These are phyloP conservation scores for Inonotus hispidus DNA, from an alignment of 1,284 basidiomycete species.

Conservation along the genomic window DNA sequence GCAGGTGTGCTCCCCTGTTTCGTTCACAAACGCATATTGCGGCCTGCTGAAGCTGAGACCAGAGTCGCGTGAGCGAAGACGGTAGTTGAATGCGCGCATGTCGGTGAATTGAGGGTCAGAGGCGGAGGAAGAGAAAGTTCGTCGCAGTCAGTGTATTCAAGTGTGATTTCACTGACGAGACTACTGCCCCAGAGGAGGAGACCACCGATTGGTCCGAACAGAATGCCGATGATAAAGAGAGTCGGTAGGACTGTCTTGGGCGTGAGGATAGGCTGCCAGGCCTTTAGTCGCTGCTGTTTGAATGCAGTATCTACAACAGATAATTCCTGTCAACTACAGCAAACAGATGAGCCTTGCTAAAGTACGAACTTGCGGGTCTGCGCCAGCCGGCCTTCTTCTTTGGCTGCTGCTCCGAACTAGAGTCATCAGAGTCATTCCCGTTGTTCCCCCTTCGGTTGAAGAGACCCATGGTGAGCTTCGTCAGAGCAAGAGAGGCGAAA, in stretches of 20 bases:
- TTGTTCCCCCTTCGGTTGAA: slow-evolving; percentile 32
- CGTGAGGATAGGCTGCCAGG: slow-evolving; percentile 99
- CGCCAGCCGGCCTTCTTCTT: slow-evolving; percentile 87
- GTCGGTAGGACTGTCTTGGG: slow-evolving; percentile 97
- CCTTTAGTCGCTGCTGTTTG: slow-evolving; percentile 99
- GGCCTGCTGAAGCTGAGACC: slow-evolving; percentile 47
- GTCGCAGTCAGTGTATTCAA: slow-evolving; percentile 96
- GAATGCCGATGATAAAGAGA: slow-evolving; percentile 88
- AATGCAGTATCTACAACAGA: slow-evolving; percentile 80
- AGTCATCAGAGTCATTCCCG: slow-evolving; percentile 15
- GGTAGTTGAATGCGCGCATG: slow-evolving; percentile 69
- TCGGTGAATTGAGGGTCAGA: slow-evolving; percentile 34
- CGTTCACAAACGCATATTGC: slow-evolving; percentile 63
- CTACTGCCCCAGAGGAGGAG: slow-evolving; percentile 88
- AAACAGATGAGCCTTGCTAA: not conserved
- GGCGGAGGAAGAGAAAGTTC: slow-evolving; percentile 46
- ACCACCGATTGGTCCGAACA: slow-evolving; percentile 96
- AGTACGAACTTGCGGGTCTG: slow-evolving; percentile 77
- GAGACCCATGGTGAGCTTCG: slow-evolving; percentile 30
- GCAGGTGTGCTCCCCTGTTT: slow-evolving; percentile 56
- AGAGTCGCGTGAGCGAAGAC: slow-evolving; percentile 54
- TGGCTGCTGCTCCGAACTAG: slow-evolving; percentile 34
- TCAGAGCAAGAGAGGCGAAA: slow-evolving; percentile 17
- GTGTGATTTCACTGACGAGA: slow-evolving; percentile 84
- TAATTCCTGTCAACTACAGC: slow-evolving; percentile 2